Conservation (phyloP, 1,139 yeast species). For the Candida sp. region DNA sequence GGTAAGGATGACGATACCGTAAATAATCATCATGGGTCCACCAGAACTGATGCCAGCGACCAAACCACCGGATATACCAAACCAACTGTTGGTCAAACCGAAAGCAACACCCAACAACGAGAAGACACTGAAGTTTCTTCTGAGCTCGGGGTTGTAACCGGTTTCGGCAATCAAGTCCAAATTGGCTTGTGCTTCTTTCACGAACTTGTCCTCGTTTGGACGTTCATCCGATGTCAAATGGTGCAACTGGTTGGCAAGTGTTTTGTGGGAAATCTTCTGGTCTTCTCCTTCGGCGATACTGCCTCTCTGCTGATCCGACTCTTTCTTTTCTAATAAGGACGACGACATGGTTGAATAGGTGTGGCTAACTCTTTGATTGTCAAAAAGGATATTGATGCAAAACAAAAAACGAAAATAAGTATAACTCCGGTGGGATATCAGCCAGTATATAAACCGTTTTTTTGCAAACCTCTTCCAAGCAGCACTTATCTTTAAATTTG, state of each 20-base stretch:
- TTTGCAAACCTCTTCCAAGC: not conserved
- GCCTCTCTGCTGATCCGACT: conserved; percentile 17
- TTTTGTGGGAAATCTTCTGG: conserved; percentile 17
- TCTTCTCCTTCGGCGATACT: conserved; percentile 24
- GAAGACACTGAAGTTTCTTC: conserved; percentile 53
- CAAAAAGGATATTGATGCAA: not conserved
- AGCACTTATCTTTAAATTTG: not conserved
- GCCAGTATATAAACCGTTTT: not conserved
- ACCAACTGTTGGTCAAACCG: conserved; percentile 67
- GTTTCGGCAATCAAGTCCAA: conserved; percentile 35
- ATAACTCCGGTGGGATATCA: not conserved
- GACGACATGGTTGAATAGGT: not conserved
- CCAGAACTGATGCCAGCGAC: conserved; percentile 66
- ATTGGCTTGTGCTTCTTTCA: conserved; percentile 36
- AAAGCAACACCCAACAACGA: conserved; percentile 67
- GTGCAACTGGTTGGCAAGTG: conserved; percentile 10
- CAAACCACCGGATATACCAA: conserved; percentile 43
- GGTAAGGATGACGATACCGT: conserved; percentile 68
- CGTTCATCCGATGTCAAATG: conserved; percentile 12
- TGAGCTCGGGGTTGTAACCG: conserved; percentile 43
- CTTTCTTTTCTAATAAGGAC: conserved; percentile 9
- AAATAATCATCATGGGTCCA: conserved; percentile 69
- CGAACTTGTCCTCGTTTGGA: conserved; percentile 18
- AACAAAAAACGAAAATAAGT: too few relatives aligned
- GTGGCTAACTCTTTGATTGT: not conserved